A percentile compares a stretch with the other conserved stretches of the same genome.
phyloP scores from a whole-genome alignment of 1,284 basidiomycete genomes.

The Austroboletus novae-zelandiae region DNA sequence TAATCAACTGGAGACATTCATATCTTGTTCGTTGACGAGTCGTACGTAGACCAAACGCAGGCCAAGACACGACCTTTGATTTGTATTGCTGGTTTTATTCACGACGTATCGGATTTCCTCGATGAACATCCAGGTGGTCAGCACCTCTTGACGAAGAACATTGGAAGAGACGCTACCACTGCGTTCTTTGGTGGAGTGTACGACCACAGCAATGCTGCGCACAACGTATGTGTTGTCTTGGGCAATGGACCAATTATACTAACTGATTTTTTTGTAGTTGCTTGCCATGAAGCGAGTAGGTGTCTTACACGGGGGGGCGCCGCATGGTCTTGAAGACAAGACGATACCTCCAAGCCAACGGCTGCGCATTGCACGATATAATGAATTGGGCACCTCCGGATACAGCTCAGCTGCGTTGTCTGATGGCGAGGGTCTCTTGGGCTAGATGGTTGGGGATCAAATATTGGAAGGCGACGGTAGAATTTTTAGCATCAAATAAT shows the following conservation, averaged over 20 bases:
- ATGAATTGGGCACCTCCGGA: constrained; percentile 47
- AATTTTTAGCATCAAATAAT: constrained; percentile 2
- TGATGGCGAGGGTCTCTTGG: constrained; percentile 35
- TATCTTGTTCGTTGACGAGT: constrained; percentile 9
- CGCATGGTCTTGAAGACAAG: constrained; percentile 60
- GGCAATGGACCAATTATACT: neutral
- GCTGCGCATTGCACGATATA: constrained; percentile 65
- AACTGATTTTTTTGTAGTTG: constrained; percentile 40
- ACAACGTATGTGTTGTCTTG: constrained; percentile 55
- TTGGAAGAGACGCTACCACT: constrained; percentile 84
- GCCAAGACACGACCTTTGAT: constrained; percentile 74
- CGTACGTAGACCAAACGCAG: constrained; percentile 65
- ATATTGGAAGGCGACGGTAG: neutral
- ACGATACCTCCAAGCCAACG: constrained; percentile 65
- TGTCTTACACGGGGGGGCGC: constrained; percentile 74
- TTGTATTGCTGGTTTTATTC: constrained; percentile 87
- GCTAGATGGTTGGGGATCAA: constrained; percentile 7
- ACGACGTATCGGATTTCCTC: constrained; percentile 84
- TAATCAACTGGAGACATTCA: constrained; percentile 10
- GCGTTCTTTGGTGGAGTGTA: constrained; percentile 95
- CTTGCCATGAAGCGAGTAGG: constrained; percentile 92
- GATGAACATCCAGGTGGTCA: constrained; percentile 85
- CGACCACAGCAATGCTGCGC: constrained; percentile 90
- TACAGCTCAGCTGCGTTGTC: constrained; percentile 35
- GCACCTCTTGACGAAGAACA: constrained; percentile 67